Evolutionary conservation across 164 flowering plant genomes (phyloP), one percentile per base, ranked within the genome.

Genomic region (Protea cynaroides): DNA sequence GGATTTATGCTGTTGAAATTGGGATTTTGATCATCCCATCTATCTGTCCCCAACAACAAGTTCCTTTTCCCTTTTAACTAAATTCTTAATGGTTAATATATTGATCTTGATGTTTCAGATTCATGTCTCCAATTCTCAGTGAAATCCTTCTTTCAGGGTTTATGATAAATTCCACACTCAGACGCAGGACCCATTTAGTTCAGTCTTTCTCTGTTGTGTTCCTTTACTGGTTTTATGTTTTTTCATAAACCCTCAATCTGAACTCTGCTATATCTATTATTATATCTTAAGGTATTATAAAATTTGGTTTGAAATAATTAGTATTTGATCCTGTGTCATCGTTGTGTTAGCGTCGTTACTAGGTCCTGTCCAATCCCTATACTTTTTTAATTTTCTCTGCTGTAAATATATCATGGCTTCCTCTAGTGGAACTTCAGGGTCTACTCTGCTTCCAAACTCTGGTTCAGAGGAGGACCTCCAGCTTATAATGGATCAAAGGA

Each of bases 191-290:
- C 77, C 97, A 86, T 40, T 65, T 86, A 29, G 92, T 92, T 77
- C 96, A 87, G 71, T 92, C 97, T 44, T 84, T 92, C 82, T 92
- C 97, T 43, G 94, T 86, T 71, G 84, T 82, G 6, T 92, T 92
- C 82, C 98, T 92, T 63, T 84, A 92, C 83, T 92, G 96, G 88
- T 89, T 92, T 72, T 90, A 92, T 63, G 89, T 83, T 49, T 86
- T 90, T 12, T 79, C 89, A 75, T 96, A 87, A 79, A 72, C 84
- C 68, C 75, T 76, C 74, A 29, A 29, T 29, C 34, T 29, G 34
- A 29, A 2, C 34, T 2, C 34, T 29, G 5, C 34, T 29, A 29
- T 3, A 29, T 5, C 34, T 43, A 4, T 25, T 8, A 24, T n/a
- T 61, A 73, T 66, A 52, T 7, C 44, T 19, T 57, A 58, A 44